phyloP scores from a whole-genome alignment of 805 yeast genomes.

The Kluyveromyces wickerhamii region DNA sequence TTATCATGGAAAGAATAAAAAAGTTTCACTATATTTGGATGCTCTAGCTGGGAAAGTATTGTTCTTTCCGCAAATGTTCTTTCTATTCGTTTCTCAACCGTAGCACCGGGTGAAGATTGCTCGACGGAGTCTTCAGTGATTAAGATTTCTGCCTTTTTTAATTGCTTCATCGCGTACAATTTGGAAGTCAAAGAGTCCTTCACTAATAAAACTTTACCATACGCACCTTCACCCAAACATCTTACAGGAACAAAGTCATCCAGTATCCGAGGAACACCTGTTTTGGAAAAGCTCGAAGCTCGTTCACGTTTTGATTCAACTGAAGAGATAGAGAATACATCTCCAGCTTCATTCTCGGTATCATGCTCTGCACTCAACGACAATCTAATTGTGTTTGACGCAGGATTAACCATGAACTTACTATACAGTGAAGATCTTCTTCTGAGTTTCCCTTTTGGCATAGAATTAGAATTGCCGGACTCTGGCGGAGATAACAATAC shows the following conservation, averaged over 20 bases:
- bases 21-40: conserved; percentile 74
- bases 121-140: conserved; percentile 31
- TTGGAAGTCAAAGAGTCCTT: conserved; percentile 53
- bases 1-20: conserved; percentile 80
- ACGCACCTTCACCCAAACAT: conserved; percentile 82
- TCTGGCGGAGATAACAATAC: background rate
- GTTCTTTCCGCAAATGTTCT: conserved; percentile 75
- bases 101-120: conserved; percentile 18
- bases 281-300: conserved; percentile 2
- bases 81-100: conserved; percentile 45
- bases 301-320: background rate
- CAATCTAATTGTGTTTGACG: conserved; percentile 21
- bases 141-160: conserved; percentile 72
- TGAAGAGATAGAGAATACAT: background rate
- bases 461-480: conserved; percentile 22
- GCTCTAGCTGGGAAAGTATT: conserved; percentile 61
- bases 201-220: conserved; percentile 78
- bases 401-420: conserved; percentile 23
- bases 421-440: conserved; percentile 26
- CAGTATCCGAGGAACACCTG: conserved; percentile 20
- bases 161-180: conserved; percentile 79
- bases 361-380: conserved; percentile 13
- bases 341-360: background rate
- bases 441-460: conserved; percentile 14
- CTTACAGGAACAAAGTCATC: conserved; percentile 64